Conservation (phyloP, 257 asterid genomes). For the Ilex asprella region DNA sequence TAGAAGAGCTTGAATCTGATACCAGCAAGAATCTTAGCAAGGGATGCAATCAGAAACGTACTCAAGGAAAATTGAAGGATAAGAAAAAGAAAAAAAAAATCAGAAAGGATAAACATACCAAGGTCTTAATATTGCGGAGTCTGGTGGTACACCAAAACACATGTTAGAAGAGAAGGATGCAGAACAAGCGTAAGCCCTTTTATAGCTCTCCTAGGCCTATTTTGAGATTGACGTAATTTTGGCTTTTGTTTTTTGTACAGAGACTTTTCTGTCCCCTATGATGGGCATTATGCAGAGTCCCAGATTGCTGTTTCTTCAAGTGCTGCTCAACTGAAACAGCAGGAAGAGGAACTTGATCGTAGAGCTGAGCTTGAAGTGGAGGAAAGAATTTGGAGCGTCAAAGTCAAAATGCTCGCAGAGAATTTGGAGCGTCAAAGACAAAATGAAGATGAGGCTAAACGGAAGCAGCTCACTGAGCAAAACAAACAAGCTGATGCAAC, state of each 20-base stretch:
- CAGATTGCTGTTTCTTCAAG: slow-evolving; percentile 31
- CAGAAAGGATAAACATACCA: slow-evolving; percentile 23
- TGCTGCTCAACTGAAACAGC: slow-evolving; percentile 39
- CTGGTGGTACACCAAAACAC: too few relatives aligned
- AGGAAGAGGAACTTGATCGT: slow-evolving; percentile 65
- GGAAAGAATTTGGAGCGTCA: too few relatives aligned
- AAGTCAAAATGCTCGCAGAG: too few relatives aligned
- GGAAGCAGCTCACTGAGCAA: slow-evolving; percentile 79
- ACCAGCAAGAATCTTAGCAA: slow-evolving; percentile 50
- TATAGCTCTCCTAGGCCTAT: slow-evolving; percentile 38
- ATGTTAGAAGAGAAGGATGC: too few relatives aligned
- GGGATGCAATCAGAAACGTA: slow-evolving; percentile 53
- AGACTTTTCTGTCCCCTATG: slow-evolving; percentile 27
- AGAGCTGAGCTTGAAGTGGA: slow-evolving; percentile 89
- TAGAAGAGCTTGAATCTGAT: slow-evolving; percentile 89
- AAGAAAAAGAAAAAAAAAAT: slow-evolving; percentile 69
- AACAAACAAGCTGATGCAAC: slow-evolving; percentile 29
- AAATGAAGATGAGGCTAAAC: slow-evolving; percentile 91
- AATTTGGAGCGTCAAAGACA: slow-evolving; percentile 9
- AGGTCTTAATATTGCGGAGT: too few relatives aligned
- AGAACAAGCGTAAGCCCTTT: slow-evolving; percentile 15
- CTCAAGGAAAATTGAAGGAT: slow-evolving; percentile 63
- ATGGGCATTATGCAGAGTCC: slow-evolving; percentile 32
- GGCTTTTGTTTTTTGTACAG: too few relatives aligned
- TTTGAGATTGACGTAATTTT: too few relatives aligned